Base-by-base conservation (phyloP, 2,329 filamentous ascomycete species). In the Microcyclosporella mali region DNA sequence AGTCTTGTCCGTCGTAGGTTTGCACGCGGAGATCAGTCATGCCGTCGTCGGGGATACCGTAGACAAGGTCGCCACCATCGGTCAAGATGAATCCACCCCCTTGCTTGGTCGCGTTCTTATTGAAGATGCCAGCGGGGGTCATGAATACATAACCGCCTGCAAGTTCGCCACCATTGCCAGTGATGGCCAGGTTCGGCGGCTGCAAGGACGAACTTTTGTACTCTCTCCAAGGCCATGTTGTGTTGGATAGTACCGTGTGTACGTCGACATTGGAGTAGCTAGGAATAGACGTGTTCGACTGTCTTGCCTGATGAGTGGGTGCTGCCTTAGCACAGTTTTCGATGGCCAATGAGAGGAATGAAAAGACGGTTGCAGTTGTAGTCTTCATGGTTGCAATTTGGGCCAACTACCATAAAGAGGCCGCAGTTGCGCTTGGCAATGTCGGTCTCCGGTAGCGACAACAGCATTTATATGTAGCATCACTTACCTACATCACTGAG, bases 21-120 rank as follows among this genome's bases (percentile, higher is more conserved):
- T 58, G 55, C 31, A 37, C 41, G 17, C 46, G 46, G 34, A 57
- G 49, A 27, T 49, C 45, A 12, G 51, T 53, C 12, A 47, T 41
- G 21, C 51, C 47, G 7, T 29, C 19, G 15, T 28, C 17, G 15
- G 39, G 33, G 33, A 47, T 46, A 40, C 43, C 46, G 47, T 49
- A 57, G 17, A 57, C 45, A 9, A 55, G 48, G 15, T 35, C 17
- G 11, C 39, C 32, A n/a, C 35, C 18, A 21, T 35, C 32, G 4
- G 39, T 35, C 11, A 35, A 15, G 32, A 36, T 41, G 11, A 28
- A 28, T 2, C 18, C 18, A 7, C 31, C 31, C 2, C 31, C 15
- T 18, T 25, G 32, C 15, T 35, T 41, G 31, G 14, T 14, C 6
- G 14, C 15, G 7, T 17, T 28, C n/a, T 12, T 10, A 15, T 3